Percentiles rank a stretch among this genome's conserved stretches.
Evolutionary conservation across 2,329 filamentous ascomycete species (phyloP).

Genomic region (Trichoderma breve): DNA sequence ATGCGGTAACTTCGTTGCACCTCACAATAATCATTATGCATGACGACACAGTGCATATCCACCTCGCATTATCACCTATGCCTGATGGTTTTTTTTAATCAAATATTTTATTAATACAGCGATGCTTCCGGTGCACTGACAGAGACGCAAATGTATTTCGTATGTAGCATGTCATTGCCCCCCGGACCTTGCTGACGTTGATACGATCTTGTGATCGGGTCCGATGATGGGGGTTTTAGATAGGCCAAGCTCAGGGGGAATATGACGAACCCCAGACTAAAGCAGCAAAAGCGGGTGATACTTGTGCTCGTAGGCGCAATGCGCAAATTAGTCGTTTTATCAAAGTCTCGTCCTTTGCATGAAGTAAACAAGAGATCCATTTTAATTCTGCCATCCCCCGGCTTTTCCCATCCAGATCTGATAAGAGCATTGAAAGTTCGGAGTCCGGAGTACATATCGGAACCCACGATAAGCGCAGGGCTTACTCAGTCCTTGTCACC

Average conservation of each 20-base stretch:
- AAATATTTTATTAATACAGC: background rate
- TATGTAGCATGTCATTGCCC: background rate
- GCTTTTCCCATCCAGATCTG: background rate
- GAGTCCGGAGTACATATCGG: background rate
- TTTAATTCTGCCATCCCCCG: background rate
- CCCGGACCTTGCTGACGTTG: constrained; percentile 13
- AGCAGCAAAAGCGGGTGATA: background rate
- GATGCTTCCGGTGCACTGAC: background rate
- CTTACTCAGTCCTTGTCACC: constrained; percentile 9
- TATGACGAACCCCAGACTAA: background rate
- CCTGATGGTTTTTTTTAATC: background rate
- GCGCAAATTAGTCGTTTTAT: background rate
- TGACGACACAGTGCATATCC: constrained; percentile 11
- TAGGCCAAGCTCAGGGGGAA: constrained; percentile 6
- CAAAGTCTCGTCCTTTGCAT: background rate
- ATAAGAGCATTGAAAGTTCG: background rate
- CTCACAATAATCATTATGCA: constrained; percentile 10
- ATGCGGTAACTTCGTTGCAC: background rate
- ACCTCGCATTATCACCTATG: background rate
- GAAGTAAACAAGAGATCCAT: background rate
- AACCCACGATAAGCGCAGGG: constrained; percentile 4
- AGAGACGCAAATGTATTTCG: background rate
- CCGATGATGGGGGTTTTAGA: constrained; percentile 10
- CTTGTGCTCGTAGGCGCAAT: background rate
- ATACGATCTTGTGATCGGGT: constrained; percentile 15